These are phyloP conservation scores for Leptodermis oblonga DNA, from an alignment of 257 asterid species.

Conservation along the genomic window DNA sequence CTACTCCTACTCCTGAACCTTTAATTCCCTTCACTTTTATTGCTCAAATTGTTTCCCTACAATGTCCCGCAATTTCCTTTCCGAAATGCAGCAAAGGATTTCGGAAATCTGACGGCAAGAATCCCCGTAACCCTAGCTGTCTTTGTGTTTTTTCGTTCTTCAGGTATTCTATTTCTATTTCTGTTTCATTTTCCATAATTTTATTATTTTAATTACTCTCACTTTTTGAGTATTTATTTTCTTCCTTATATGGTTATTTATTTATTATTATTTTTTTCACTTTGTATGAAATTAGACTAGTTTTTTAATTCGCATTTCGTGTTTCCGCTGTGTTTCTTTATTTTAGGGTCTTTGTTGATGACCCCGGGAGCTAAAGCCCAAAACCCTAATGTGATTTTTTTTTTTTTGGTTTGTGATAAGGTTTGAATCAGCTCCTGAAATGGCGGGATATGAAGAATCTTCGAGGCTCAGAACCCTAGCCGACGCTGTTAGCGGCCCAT, in stretches of 20 bases:
- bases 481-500: not conserved
- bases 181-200: not conserved
- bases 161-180: no score
- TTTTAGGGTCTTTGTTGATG: no score
- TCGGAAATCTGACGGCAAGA: not conserved
- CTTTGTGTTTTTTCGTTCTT: not conserved
- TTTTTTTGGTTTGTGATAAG: not conserved
- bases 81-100: not conserved
- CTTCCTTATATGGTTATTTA: no score
- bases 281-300: no score
- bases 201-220: no score
- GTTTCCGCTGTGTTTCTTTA: not conserved
- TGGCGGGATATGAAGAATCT: constrained; percentile 7
- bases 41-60: no score
- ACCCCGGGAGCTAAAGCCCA: not conserved
- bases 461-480: constrained; percentile 5
- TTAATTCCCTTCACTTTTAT: no score
- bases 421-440: not conserved
- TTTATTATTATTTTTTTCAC: no score
- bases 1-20: no score
- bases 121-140: not conserved
- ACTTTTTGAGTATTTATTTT: no score
- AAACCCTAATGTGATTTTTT: not conserved
- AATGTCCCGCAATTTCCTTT: not conserved
- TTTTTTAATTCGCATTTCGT: not conserved